Conservation (phyloP, 2,329 filamentous ascomycete genomes). For the Penicillium sp. region DNA sequence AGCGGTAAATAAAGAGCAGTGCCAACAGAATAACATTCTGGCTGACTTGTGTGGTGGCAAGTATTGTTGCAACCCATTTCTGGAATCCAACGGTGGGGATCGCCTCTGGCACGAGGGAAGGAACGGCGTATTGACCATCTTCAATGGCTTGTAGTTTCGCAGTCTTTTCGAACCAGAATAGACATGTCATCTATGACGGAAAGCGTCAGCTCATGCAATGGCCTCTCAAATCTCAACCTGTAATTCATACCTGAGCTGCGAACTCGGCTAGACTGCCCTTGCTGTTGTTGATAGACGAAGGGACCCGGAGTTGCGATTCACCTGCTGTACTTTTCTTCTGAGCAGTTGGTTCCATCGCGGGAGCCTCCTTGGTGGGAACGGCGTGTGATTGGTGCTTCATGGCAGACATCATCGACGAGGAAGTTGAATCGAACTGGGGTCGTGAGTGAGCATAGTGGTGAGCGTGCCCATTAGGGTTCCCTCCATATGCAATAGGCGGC, state of each 20-base stretch:
- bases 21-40: constrained; percentile 92
- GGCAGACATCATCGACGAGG: constrained; percentile 22
- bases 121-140: constrained; percentile 48
- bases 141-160: constrained; percentile 74
- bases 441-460: constrained; percentile 26
- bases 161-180: constrained; percentile 95
- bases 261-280: constrained; percentile 78
- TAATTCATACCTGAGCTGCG: constrained; percentile 64
- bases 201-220: constrained; percentile 1
- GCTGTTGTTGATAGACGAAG: constrained; percentile 68
- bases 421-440: constrained; percentile 21
- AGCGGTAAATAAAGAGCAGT: constrained; percentile 83
- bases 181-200: constrained; percentile 71
- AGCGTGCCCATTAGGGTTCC: constrained; percentile 26
- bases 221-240: background rate
- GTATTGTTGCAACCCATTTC: constrained; percentile 88
- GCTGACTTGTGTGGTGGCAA: constrained; percentile 92
- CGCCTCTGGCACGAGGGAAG: constrained; percentile 64
- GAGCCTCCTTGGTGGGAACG: constrained; percentile 20
- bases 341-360: constrained; percentile 19
- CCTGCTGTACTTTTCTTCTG: constrained; percentile 40
- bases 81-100: constrained; percentile 74
- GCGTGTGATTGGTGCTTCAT: constrained; percentile 26
- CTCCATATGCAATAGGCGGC: constrained; percentile 32
- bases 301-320: constrained; percentile 62